Percentiles rank a stretch among this genome's conserved stretches.
phyloP scores from a whole-genome alignment of 2,329 filamentous ascomycete genomes.

The Ascosphaera apis region DNA sequence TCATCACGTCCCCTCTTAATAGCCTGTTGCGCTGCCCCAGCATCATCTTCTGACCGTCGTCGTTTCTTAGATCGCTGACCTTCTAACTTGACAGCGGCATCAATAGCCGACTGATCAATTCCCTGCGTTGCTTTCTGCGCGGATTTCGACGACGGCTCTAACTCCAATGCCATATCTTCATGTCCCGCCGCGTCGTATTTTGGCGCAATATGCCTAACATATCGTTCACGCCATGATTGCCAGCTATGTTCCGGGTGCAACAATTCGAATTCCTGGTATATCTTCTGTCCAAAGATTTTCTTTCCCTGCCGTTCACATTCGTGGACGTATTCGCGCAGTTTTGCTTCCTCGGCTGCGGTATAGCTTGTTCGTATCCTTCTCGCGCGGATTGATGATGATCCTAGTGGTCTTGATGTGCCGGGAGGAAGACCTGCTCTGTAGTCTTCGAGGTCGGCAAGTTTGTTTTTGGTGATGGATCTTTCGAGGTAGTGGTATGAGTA shows the following conservation, averaged over 20 bases:
- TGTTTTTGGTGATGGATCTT: conserved; percentile 25
- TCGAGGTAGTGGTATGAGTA: conserved; percentile 37
- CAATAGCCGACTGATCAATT: too few relatives aligned
- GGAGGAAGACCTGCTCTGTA: conserved; percentile 24
- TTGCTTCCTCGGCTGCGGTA: conserved; percentile 22
- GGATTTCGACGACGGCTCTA: too few relatives aligned
- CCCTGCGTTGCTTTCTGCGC: too few relatives aligned
- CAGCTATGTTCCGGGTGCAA: conserved; percentile 23
- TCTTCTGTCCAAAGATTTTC: conserved; percentile 17
- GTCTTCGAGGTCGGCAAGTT: conserved; percentile 24
- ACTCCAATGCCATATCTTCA: background rate
- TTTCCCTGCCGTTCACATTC: conserved; percentile 13
- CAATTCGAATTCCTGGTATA: conserved; percentile 22
- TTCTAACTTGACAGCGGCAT: background rate
- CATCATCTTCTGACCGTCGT: background rate
- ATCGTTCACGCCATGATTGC: conserved; percentile 27
- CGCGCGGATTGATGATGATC: conserved; percentile 16
- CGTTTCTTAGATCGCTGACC: background rate
- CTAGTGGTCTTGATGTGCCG: conserved; percentile 22
- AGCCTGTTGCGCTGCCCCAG: too few relatives aligned
- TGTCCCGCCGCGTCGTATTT: background rate
- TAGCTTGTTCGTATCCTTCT: conserved; percentile 14
- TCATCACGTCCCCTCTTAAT: too few relatives aligned
- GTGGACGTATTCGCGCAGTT: conserved; percentile 22
- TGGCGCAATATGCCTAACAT: conserved; percentile 12